These are phyloP conservation scores for Lagenidium giganteum DNA, from an alignment of 352 stramenopile genomes.

Conservation along the genomic window DNA sequence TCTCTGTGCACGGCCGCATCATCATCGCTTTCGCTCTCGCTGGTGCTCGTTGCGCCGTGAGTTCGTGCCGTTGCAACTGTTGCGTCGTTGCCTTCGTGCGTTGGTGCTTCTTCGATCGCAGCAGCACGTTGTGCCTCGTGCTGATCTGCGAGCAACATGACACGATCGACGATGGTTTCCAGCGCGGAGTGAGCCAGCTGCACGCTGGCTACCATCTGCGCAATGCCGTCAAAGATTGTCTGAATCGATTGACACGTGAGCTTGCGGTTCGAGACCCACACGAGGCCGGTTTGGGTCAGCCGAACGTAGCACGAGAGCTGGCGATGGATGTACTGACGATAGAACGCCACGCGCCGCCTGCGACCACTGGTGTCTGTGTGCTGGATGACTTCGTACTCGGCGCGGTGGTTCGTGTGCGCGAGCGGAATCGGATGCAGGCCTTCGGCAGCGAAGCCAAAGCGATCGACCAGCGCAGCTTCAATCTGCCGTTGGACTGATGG, in stretches of 20 bases:
- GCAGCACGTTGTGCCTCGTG: no score
- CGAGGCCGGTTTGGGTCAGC: constrained; percentile 52
- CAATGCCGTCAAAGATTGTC: constrained; percentile 43
- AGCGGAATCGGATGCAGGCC: constrained; percentile 46
- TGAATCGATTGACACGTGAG: constrained; percentile 48
- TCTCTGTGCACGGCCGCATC: no score
- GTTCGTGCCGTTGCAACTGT: no score
- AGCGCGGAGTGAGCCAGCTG: constrained; percentile 28
- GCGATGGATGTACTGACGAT: constrained; percentile 47
- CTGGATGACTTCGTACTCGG: constrained; percentile 28
- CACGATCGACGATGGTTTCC: constrained; percentile 19
- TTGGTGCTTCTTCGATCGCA: no score
- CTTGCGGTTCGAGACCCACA: constrained; percentile 70
- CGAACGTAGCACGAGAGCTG: constrained; percentile 43
- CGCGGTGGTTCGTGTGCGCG: constrained; percentile 33
- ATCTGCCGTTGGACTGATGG: constrained; percentile 30
- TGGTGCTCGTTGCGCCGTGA: no score
- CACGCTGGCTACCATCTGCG: constrained; percentile 33
- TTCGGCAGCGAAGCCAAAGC: constrained; percentile 58
- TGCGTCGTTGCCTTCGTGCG: no score
- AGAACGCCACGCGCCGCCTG: constrained; percentile 29
- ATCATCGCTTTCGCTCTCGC: no score
- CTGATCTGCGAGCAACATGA: no score
- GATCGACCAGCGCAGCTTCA: constrained; percentile 37
- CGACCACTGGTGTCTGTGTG: constrained; percentile 18